These are phyloP conservation scores for Alternaria atra DNA, from an alignment of 2,329 filamentous ascomycete genomes.

Conservation along the genomic window DNA sequence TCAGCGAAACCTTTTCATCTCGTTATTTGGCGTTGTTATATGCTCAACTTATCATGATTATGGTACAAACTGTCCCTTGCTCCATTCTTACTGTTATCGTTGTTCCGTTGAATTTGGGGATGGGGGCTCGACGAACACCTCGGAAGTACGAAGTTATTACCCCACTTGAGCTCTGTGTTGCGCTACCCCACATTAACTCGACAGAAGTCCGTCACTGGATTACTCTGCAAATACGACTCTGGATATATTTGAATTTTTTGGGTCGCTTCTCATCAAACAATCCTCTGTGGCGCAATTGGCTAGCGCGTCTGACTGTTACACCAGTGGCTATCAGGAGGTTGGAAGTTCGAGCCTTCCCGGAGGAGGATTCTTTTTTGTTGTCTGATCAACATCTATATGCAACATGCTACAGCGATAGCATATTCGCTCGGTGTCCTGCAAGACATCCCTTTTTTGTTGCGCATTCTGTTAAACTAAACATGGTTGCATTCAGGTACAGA, in stretches of 20 bases:
- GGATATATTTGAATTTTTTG: no score
- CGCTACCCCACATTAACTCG: not conserved
- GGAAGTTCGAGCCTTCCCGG: constrained; percentile 39
- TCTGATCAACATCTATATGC: accelerated
- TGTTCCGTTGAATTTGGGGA: not conserved
- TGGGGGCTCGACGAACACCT: not conserved
- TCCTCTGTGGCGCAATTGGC: constrained; percentile 59
- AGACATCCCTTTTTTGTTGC: not conserved
- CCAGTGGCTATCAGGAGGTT: constrained; percentile 37
- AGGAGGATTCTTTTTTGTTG: constrained; percentile 27
- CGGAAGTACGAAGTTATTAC: not conserved
- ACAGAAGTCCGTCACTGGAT: no score
- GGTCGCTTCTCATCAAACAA: not conserved
- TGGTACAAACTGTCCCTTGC: not conserved
- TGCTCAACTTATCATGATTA: accelerated
- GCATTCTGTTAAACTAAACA: not conserved
- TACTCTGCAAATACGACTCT: no score
- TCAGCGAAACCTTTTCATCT: not conserved
- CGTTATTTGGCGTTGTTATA: accelerated
- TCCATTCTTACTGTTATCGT: not conserved
- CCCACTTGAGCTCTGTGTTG: not conserved
- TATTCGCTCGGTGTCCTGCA: not conserved
- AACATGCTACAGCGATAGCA: not conserved
- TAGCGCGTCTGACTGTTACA: constrained; percentile 70
- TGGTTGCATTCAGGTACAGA: no score